A percentile compares a stretch with the other conserved stretches of the same genome.
phyloP scores from a whole-genome alignment of 306 rosid species.

The Myrica gale region DNA sequence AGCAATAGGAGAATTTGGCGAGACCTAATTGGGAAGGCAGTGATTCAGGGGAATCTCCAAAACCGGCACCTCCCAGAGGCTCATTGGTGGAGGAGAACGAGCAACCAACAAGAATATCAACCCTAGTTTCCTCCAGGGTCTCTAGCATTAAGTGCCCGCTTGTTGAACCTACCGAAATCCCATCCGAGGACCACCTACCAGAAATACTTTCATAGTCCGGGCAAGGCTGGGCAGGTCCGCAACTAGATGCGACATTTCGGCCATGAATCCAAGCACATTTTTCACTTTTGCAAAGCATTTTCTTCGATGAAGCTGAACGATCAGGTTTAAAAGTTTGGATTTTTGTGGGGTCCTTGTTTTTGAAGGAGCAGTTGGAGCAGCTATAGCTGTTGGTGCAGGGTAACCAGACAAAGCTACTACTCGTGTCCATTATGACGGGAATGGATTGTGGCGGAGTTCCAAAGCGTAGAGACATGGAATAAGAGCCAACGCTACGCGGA shows the following conservation, averaged over 20 bases:
- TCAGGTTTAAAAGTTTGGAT: background rate
- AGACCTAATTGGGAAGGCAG: slow-evolving; percentile 17
- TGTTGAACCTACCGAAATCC: background rate
- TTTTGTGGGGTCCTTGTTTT: too few species aligned
- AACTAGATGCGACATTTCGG: background rate
- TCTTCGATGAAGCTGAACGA: background rate
- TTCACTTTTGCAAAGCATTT: background rate
- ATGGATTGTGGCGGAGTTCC: too few species aligned
- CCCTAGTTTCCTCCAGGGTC: background rate
- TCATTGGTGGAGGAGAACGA: background rate
- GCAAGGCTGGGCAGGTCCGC: background rate
- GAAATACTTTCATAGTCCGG: background rate
- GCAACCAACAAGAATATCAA: slow-evolving; percentile 10
- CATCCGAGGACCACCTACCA: background rate
- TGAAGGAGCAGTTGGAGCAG: too few species aligned
- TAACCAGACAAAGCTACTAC: too few species aligned
- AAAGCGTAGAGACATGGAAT: too few species aligned
- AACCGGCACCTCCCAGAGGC: background rate
- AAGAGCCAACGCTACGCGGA: too few species aligned
- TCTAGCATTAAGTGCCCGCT: background rate
- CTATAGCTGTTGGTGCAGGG: too few species aligned
- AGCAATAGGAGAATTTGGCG: slow-evolving; percentile 12
- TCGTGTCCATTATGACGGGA: too few species aligned
- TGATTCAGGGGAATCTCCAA: background rate
- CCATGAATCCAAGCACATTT: background rate